These are phyloP conservation scores for Lactifluus pinguis DNA, from an alignment of 768 basidiomycete genomes.

Conservation along the genomic window DNA sequence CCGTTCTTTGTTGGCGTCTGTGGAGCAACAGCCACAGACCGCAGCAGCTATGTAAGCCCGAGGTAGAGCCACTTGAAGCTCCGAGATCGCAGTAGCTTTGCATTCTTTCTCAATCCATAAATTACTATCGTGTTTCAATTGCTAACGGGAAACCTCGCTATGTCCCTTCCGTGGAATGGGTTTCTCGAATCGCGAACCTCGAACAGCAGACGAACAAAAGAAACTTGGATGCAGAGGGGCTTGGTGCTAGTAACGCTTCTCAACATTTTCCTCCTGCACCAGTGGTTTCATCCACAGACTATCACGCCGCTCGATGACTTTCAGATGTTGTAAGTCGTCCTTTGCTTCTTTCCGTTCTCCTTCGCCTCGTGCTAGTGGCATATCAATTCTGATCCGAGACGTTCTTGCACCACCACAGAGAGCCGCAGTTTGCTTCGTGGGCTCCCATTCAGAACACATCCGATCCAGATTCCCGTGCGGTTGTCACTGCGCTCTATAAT, in stretches of 20 bases:
- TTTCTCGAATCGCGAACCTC: background rate
- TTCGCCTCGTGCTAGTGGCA: background rate
- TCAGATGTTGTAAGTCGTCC: slow-evolving; percentile 4
- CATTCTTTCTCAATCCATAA: too few relatives aligned
- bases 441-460: background rate
- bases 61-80: too few relatives aligned
- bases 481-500: slow-evolving; percentile 27
- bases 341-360: background rate
- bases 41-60: too few relatives aligned
- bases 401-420: background rate
- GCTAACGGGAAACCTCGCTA: background rate
- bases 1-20: too few relatives aligned
- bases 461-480: slow-evolving; percentile 18
- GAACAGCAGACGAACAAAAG: background rate
- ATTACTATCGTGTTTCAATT: background rate
- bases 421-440: slow-evolving; percentile 3
- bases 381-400: background rate
- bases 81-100: too few relatives aligned
- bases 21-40: too few relatives aligned
- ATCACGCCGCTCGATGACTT: slow-evolving; percentile 12
- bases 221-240: background rate
- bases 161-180: background rate
- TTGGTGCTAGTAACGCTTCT: background rate
- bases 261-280: slow-evolving; percentile 1
- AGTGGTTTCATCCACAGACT: background rate